Evolutionary conservation across 495 filamentous ascomycete genomes (phyloP), one percentile per base, ranked within the genome.

Genomic region (Sporormia fimetaria): DNA sequence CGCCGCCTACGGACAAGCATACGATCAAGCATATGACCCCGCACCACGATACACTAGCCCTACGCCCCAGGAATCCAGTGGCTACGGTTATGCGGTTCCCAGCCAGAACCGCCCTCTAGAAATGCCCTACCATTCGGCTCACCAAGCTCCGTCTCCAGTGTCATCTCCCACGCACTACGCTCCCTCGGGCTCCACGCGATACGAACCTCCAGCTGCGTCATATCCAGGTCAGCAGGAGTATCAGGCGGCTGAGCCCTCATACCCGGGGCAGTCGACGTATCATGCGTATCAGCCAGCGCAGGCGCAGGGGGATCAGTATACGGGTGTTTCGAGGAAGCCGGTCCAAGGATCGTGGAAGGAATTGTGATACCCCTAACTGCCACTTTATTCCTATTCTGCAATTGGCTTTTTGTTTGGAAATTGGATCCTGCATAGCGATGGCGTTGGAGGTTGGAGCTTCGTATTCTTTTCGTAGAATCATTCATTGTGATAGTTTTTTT

Each of bases 291-390:
- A 30, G 5, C 42, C 40, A 1, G 27, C 16, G 14, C 20, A 45
- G 29, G 27, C 34, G 16, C 43, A 42, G 48, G 42, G 25, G 20
- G 40, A 34, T 21, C 43, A 49, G 30, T 37, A 28, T 16, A 40
- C 34, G 3, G 35, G 34, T 12, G 20, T 56, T 11, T 29, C 35
- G 12, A 47, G 57, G 42, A 57, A 53, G 36, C 52, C 57, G 5
- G 50, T 55, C 24, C 37, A 57, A 23, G 55, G 56, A 27, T 55
- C 46, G 14, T 61, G 56, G 57, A 51, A 51, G 42, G 57, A 61
- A 41, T 42, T 61, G 7, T 61, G 33, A 21, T 20, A 32, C 18
- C 9, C 7, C 28, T 33, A 7, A 18, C 2, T 21, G 8, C 12
- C 10, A 9, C 3, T 18, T 29, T 40, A 15, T 3, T 14, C 18